A percentile compares a stretch with the other conserved stretches of the same genome.
These are phyloP conservation scores for Lineolata rhizophorae DNA, from an alignment of 495 filamentous ascomycete genomes.

Conservation along the genomic window DNA sequence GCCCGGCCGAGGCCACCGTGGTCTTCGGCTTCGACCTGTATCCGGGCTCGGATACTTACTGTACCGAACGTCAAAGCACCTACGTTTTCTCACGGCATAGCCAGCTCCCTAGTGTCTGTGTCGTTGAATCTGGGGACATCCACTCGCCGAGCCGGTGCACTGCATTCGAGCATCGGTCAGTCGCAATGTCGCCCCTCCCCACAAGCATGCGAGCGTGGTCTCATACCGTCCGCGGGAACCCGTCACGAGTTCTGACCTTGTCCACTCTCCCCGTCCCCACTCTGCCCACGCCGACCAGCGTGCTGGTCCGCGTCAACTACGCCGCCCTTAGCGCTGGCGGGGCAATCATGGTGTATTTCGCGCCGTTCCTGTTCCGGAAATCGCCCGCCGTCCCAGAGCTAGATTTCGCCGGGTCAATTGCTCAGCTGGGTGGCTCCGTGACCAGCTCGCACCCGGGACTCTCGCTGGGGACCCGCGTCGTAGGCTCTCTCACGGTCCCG, in stretches of 20 bases:
- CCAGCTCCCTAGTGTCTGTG: too few relatives aligned
- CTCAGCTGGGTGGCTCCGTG: constrained; percentile 10
- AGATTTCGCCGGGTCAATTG: constrained; percentile 22
- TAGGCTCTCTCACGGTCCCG: constrained; percentile 15
- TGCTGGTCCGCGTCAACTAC: constrained; percentile 19
- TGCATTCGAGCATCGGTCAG: too few relatives aligned
- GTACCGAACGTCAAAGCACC: too few relatives aligned
- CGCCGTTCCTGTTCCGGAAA: constrained; percentile 16
- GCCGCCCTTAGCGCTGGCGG: constrained; percentile 23
- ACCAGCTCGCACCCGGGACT: constrained; percentile 3
- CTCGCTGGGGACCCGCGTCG: constrained; percentile 11
- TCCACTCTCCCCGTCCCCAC: constrained; percentile 1
- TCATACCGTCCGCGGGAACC: constrained; percentile 8
- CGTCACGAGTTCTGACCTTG: constrained; percentile 10
- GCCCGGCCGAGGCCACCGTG: too few relatives aligned
- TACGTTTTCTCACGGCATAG: too few relatives aligned
- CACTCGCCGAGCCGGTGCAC: too few relatives aligned
- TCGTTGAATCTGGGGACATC: too few relatives aligned
- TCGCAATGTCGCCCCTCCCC: too few relatives aligned
- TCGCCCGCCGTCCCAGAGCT: constrained; percentile 19
- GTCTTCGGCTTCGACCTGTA: too few relatives aligned
- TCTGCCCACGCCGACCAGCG: constrained; percentile 9
- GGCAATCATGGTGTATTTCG: constrained; percentile 14
- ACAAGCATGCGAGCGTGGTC: constrained; percentile 15
- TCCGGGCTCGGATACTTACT: too few relatives aligned